Evolutionary conservation across 345 rosid genomes (phyloP), one percentile per base, ranked within the genome.

Genomic region (Zanthoxylum bungeanum): DNA sequence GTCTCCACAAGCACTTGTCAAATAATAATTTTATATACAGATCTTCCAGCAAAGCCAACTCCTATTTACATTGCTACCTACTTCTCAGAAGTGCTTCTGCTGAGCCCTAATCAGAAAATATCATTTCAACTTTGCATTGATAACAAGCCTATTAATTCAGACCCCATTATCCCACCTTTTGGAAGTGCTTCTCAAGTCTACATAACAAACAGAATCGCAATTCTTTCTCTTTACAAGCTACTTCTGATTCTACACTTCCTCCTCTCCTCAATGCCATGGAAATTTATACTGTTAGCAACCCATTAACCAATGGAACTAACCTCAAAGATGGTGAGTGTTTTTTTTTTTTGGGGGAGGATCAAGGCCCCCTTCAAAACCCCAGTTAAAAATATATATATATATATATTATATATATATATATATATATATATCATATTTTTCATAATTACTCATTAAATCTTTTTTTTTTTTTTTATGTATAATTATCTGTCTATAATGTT

Each of bases 61-160:
- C 60, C 47, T n/a, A 19, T 69, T 22, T 64, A 78, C 14, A 0
- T 69, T 25, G 66, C 59, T 52, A 9, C 33, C 39, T 78, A 78
- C 58, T 73, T 69, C 68, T 73, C 73, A 2, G 76, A 72, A 59
- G 70, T 72, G 39, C 49, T 14, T 60, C 34, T 1, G 44, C 39
- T 62, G 5, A 46, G 17, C 31, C 1, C 73, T 0, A 12, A 34
- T 3, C 14, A 60, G 11, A 72, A 47, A 37, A 44, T 73, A 56
- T 77, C 80, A n/a, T 51, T 72, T 55, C 60, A 39, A 28, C 27
- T 77, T 16, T 72, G 39, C 51, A 44, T 64, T 47, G 68, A 64
- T 28, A 19, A 2, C 56, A 42, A 30, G 28, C 53, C 57, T 0
- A 37, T 30, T n/a, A n/a, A n/a, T 47, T 67, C 65, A 1, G 66